Base-by-base conservation (phyloP, 768 basidiomycete genomes). In the Clathrus columnatus region DNA sequence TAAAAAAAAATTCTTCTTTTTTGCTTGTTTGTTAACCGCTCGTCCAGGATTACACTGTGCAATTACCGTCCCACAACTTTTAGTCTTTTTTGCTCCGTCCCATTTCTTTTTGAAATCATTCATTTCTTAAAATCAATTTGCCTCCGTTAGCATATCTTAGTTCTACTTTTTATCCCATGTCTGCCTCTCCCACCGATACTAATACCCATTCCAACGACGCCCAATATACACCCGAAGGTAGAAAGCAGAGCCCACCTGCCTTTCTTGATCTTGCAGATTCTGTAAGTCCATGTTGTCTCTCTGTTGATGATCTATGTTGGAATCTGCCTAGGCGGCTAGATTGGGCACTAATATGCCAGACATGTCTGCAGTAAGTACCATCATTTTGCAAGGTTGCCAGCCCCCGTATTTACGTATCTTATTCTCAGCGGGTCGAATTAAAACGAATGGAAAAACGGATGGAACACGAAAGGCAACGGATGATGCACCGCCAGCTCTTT, bases 251-350 rank as follows among this genome's bases (percentile, higher is more conserved):
- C 70, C 90, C 91, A 18, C 88, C 91, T 60, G 91, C 91, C 56
- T 93, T 93, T 73, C 77, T 93, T 72, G 91, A 93, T 76, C 83
- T 93, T 64, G 91, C 91, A 57, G 91, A 93, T 73, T 91, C 91
- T 62, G 91, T 92, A 68, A 64, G 88, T 80, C 56, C 54, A 43
- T 44, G 45, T 59, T 29, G 60, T 45, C 49, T 55, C 44, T 57
- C 28, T 36, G 21, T n/a, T 49, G 23, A 36, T 50, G 43, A 27
- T 60, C 54, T 43, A 28, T 50, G 55, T 51, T 50, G 53, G 57
- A 60, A 54, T 21, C 14, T n/a, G 14, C 44, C 5, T 43, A 90
- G 90, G 83, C 85, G 68, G 86, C 87, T 67, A 83, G 88, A 70
- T 73, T 89, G 66, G 87, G 85, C 69, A 84, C 80, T 76, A 89